Conservation (phyloP, 345 rosid species). For the Dipteronia dyeriana region DNA sequence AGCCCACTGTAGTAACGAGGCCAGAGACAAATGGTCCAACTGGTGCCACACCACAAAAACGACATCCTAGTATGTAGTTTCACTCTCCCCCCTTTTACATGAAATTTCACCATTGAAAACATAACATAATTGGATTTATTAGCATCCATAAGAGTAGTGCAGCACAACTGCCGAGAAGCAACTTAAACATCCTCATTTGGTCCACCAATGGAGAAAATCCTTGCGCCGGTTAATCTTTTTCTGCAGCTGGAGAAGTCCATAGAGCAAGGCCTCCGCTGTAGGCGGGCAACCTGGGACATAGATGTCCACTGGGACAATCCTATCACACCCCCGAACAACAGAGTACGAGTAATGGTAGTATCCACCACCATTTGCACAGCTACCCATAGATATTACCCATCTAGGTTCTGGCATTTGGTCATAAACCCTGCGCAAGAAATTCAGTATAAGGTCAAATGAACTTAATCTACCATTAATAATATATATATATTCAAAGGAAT, state of each 20-base stretch:
- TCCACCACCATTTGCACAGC: constrained; percentile 98
- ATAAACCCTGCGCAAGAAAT: constrained; percentile 74
- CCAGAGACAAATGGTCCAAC: constrained; percentile 13
- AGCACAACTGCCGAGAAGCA: constrained; percentile 15
- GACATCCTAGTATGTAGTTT: neutral
- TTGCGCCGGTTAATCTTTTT: constrained; percentile 97
- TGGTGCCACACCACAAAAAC: neutral
- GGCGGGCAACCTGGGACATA: constrained; percentile 99
- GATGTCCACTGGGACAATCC: constrained; percentile 96
- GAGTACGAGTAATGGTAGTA: constrained; percentile 98
- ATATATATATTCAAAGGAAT: neutral
- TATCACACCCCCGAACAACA: constrained; percentile 93
- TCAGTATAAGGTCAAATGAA: constrained; percentile 13
- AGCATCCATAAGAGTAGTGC: neutral
- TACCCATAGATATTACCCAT: constrained; percentile 99
- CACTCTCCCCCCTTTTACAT: too few relatives aligned
- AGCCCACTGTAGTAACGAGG: constrained; percentile 5
- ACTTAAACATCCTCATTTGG: constrained; percentile 47
- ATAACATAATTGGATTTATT: neutral
- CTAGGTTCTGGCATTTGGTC: constrained; percentile 99
- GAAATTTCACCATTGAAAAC: too few relatives aligned
- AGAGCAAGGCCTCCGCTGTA: constrained; percentile 93
- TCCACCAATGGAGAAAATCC: constrained; percentile 97
- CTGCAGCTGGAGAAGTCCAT: constrained; percentile 94
- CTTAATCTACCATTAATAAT: neutral